Conservation (phyloP, 345 rosid genomes). For the Lepidium sativum region DNA sequence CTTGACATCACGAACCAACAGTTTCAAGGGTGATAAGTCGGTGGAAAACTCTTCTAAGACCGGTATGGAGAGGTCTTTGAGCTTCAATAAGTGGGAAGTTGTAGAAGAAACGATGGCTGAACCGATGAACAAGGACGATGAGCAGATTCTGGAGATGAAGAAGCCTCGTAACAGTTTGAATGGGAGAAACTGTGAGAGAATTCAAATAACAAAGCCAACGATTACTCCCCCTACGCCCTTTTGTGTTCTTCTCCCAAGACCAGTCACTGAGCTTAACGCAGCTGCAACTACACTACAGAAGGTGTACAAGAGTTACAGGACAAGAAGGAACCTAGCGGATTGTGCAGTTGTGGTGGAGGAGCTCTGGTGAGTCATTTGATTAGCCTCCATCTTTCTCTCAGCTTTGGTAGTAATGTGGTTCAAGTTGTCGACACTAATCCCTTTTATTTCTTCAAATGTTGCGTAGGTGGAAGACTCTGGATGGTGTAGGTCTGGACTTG, state of each 20-base stretch:
- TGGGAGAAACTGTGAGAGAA: constrained; percentile 16
- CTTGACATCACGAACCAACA: constrained; percentile 24
- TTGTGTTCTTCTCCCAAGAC: constrained; percentile 50
- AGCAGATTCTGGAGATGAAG: neutral
- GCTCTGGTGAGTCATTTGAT: constrained; percentile 46
- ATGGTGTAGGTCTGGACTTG: constrained; percentile 43
- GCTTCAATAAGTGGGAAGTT: constrained; percentile 38
- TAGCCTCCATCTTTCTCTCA: neutral
- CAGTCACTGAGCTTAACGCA: constrained; percentile 47
- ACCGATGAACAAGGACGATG: neutral
- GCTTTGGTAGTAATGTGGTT: constrained; percentile 1
- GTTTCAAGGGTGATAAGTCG: constrained; percentile 28
- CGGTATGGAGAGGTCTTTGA: constrained; percentile 29
- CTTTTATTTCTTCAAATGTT: neutral
- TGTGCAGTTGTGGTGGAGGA: constrained; percentile 66
- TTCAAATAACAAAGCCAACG: constrained; percentile 35
- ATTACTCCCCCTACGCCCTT: constrained; percentile 39
- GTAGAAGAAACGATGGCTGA: constrained; percentile 2
- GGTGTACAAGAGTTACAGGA: constrained; percentile 84
- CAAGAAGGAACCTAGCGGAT: constrained; percentile 76
- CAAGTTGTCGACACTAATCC: neutral
- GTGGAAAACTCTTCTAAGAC: constrained; percentile 12
- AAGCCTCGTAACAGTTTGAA: constrained; percentile 8
- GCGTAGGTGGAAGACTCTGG: constrained; percentile 60
- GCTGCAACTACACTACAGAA: constrained; percentile 83